Evolutionary conservation across 2,329 filamentous ascomycete species (phyloP).

Genomic region (Exophiala sp.): DNA sequence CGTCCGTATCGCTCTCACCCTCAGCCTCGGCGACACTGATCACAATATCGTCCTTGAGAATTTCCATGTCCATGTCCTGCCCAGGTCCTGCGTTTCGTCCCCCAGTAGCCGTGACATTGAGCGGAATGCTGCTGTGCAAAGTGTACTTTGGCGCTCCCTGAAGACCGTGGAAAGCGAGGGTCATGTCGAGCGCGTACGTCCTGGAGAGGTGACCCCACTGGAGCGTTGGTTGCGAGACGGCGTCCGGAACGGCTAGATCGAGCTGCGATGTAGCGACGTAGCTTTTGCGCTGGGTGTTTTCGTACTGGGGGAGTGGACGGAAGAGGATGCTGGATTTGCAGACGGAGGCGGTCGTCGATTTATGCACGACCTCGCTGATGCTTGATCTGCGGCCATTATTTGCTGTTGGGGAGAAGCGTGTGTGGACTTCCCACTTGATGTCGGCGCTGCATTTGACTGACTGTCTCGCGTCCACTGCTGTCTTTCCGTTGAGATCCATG

Average conservation of each 20-base stretch:
- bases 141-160: conserved; percentile 20
- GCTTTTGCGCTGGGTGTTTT: neutral
- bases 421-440: conserved; percentile 16
- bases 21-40: conserved; percentile 7
- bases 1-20: conserved; percentile 1
- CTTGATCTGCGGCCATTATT: neutral
- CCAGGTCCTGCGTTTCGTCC: neutral
- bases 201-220: conserved; percentile 13
- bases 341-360: conserved; percentile 11
- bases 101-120: conserved; percentile 4
- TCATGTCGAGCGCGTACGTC: conserved; percentile 17
- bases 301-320: conserved; percentile 18
- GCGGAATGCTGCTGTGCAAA: conserved; percentile 7
- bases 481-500: conserved; percentile 1
- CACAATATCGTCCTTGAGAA: conserved; percentile 3
- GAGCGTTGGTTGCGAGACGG: conserved; percentile 18
- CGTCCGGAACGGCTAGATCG: conserved; percentile 18
- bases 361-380: conserved; percentile 9
- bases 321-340: conserved; percentile 19
- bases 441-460: conserved; percentile 20
- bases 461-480: conserved; percentile 11
- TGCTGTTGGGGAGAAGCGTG: conserved; percentile 10
- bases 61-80: conserved; percentile 1
- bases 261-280: conserved; percentile 18
- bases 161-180: conserved; percentile 15